Base-by-base conservation (phyloP, 2,329 filamentous ascomycete genomes). In the Cladophialophora carrionii region DNA sequence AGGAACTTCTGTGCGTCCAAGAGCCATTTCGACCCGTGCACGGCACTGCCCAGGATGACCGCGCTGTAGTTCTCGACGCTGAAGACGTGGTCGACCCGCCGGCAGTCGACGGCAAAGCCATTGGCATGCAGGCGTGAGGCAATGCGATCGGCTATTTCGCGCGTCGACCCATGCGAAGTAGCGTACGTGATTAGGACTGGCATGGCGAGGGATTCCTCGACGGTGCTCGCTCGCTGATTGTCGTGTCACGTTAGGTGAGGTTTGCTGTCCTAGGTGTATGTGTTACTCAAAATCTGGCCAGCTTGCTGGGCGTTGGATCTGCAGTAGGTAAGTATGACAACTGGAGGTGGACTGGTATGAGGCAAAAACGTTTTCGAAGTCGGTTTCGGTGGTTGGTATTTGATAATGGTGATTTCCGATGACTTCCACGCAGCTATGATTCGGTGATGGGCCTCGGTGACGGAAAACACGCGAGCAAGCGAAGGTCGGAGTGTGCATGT, bases 31-130 rank as follows among this genome's bases (percentile, higher is more conserved):
- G 60, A 53, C 1, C 48, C 41, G 22, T 67, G 62, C 31, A 69
- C 60, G 14, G 67, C 64, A 51, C 67, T 69, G 20, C 67, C 67
- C 32, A 69, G 60, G 46, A 69, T 67, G 49, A 69, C 67, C 17
- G 67, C 67, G 24, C 57, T 65, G 49, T 69, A 69, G 57, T 67
- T 69, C 24, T 67, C 67, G 43, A 69, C 67, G 48, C 64, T 67
- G 62, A 53, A 67, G 12, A 69, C 67, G 41, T 59, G 67, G 62
- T 69, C 67, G n/a, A 69, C 67, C 4, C 64, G 62, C n/a, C 67
- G 55, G 37, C 67, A 69, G 53, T 69, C 67, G 62, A 69, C 67
- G 46, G 61, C 67, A 53, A 67, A 65, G 51, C 67, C 67, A 46
- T 62, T 43, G 7, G 51, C 59, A 22, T 69, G 64, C 6, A 69